Base-by-base conservation (phyloP, 1,284 basidiomycete species). In the Psilocybe mexicana region DNA sequence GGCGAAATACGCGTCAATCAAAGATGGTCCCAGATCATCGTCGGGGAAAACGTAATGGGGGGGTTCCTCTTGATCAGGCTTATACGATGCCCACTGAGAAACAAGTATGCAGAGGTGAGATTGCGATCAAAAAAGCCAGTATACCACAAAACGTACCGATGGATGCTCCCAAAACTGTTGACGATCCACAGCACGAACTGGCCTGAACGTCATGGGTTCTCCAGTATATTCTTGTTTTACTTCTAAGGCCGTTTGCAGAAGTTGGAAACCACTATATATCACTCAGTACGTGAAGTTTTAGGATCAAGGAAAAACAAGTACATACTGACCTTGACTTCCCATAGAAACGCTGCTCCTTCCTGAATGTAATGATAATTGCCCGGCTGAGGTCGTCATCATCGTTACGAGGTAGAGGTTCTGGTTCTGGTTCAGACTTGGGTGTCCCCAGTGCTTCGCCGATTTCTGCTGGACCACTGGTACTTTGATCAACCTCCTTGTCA, bases 1-100 rank as follows among this genome's bases (percentile, higher is more conserved):
- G 0, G 65, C 63, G 67, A 95, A 96, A 69, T 88, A 95, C 6
- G 84, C 74, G 25, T 88, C 81, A 61, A 94, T 77, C 28, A 96
- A 81, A 0, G 66, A 66, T 1, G 67, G 63, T 11, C 87, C 79
- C 6, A 96, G 76, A 58, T 92, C 90, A 0, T 76, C 67, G 0
- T 83, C 80, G 0, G 90, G 90, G 62, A 86, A 91, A 18, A 65
- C 48, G 55, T 76, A 77, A 6, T 51, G 33, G 23, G 66, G 61
- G 14, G 43, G 26, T 50, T 63, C 60, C 42, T 67, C 65, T 23
- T 57, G 43, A 51, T 70, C 65, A 2, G 65, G 66, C 51, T 68
- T 61, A 5, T 57, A 49, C 11, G 52, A 53, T 25, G 62, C 60
- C 68, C 70, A 73, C 72, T 73, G 49, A 18, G 18, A 18, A 18